Evolutionary conservation across 139 green algal genomes (phyloP), one percentile per base, ranked within the genome.

Genomic region (Chlamydomonas sp.): DNA sequence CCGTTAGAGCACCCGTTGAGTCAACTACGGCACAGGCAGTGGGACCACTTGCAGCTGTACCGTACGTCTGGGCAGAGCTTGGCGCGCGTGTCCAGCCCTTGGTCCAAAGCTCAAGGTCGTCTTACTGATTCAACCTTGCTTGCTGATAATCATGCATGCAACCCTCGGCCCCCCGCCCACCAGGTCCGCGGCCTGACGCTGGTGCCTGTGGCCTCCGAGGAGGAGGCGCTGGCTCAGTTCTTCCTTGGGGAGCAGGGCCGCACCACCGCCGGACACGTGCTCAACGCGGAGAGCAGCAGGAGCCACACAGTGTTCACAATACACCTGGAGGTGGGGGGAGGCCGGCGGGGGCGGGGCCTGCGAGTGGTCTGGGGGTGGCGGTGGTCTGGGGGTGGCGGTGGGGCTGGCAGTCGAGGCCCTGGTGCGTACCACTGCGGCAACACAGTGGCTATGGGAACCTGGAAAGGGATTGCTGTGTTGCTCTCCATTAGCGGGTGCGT

Each of bases 261-360:
- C 83, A 91, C 89, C 80, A 96, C 91, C 4, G 89, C 92, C 16
- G 82, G 86, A 63, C 95, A 97, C 84, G 89, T 93, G 68, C 92
- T 97, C 57, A 97, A 97, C 90, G 79, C 84, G 68, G 69, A 80
- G 62, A 94, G 90, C 73, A 93, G 80, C 67, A 88, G 94, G 79
- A 95, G 89, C 12, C 95, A 98, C 91, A 95, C 88, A n/a, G 87
- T 98, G 17, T 97, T 98, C 91, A 97, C 91, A 3, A 20, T 97
- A 14, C 90, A 96, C 79, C 20, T 96, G 31, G 91, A 96, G 77
- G 85, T 89, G 68, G 1, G 64, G 61, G 57, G 68, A 63, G 9
- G 9, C 8, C 6, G 14, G 49, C 12, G 49, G 17, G 61, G 77
- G 61, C 1, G 6, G 17, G 61, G 61, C 31, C 31, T 49, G 31